These are phyloP conservation scores for Penicillium ucsense DNA, from an alignment of 495 filamentous ascomycete species.

Conservation along the genomic window DNA sequence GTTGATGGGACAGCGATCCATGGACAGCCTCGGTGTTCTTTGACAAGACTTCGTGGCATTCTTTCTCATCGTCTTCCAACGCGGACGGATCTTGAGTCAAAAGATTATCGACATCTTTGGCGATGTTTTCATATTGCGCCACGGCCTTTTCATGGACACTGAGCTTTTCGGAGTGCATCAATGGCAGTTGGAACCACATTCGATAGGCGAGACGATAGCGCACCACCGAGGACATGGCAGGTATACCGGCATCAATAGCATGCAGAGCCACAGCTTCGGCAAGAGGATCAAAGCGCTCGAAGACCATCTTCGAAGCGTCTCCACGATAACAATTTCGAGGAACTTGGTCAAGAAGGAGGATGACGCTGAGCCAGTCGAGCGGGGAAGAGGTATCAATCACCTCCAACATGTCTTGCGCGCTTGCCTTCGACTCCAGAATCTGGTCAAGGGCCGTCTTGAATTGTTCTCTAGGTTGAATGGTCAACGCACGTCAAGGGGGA, in stretches of 20 bases:
- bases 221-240: conserved; percentile 8
- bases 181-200: conserved; percentile 24
- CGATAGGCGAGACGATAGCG: conserved; percentile 20
- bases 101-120: conserved; percentile 10
- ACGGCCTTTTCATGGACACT: conserved; percentile 16
- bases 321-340: conserved; percentile 27
- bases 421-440: conserved; percentile 11
- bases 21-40: conserved; percentile 5
- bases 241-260: conserved; percentile 11
- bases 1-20: conserved; percentile 2
- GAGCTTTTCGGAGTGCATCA: conserved; percentile 26
- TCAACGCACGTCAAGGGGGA: no score
- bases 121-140: conserved; percentile 12
- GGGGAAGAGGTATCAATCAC: conserved; percentile 10
- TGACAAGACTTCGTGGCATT: conserved; percentile 6
- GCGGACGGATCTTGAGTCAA: conserved; percentile 4
- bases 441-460: conserved; percentile 18
- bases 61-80: conserved; percentile 11
- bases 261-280: conserved; percentile 14
- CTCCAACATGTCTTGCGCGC: conserved; percentile 13
- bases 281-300: conserved; percentile 20
- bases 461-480: conserved; percentile 8
- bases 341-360: conserved; percentile 23
- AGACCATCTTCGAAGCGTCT: conserved; percentile 18
- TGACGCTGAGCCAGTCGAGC: conserved; percentile 15